Evolutionary conservation across 1,284 basidiomycete species (phyloP), one percentile per base, ranked within the genome.

Genomic region (Rhodotorula glutinis): DNA sequence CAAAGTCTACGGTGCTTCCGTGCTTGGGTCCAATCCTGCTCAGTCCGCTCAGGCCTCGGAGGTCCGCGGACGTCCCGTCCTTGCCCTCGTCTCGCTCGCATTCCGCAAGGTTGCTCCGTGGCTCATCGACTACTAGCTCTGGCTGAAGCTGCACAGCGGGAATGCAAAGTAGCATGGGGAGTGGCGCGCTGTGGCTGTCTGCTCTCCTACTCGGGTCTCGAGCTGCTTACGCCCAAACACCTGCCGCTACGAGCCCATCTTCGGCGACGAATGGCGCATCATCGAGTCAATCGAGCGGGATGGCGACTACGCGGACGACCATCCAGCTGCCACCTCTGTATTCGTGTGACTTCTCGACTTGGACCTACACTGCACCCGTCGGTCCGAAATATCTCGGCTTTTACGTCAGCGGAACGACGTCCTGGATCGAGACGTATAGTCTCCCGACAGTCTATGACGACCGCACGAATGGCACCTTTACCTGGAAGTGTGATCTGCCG

Each of bases 341-440:
- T 25, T 23, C 59, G 8, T 67, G 66, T 40, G 19, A 52, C 2
- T 53, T 33, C 9, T 57, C 62, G 14, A 60, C 62, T 4, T 67
- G 58, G 58, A 55, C 62, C 47, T 68, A 61, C 59, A 64, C 66
- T 2, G 66, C 55, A 0, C 66, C 66, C 1, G 27, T 25, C 1
- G 66, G 66, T 1, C 60, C 59, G 1, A 68, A 68, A 41, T 64
- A 58, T 29, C 59, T 68, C 17, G 66, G 66, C 3, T 25, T 64
- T 17, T 68, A 61, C 41, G 44, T 64, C 3, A 51, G 25, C 13
- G 66, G 66, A 0, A 61, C 55, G 2, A 21, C 30, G 16, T 25
- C 10, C 19, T 68, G 46, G n/a, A 54, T 68, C 52, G 66, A 68
- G 47, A 61, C 59, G 17, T 63, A 58, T 33, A 49, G 51, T 3